phyloP scores from a whole-genome alignment of 2,329 filamentous ascomycete species.

The Drechslera avenae region DNA sequence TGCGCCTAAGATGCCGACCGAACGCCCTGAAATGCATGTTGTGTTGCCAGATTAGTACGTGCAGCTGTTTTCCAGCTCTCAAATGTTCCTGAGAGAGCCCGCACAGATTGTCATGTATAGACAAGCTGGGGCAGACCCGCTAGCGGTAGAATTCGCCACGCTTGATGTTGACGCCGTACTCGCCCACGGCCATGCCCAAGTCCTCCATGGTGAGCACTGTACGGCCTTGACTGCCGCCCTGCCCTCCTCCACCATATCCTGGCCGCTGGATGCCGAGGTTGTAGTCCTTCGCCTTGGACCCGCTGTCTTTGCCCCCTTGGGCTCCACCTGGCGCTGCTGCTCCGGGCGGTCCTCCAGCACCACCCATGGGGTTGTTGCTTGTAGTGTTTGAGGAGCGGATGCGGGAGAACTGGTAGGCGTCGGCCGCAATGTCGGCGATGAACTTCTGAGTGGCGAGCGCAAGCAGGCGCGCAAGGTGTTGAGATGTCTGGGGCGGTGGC shows the following conservation, averaged over 20 bases:
- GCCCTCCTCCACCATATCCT: slow-evolving; percentile 77
- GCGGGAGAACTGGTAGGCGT: slow-evolving; percentile 96
- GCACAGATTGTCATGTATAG: too few species aligned
- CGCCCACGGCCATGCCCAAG: slow-evolving; percentile 93
- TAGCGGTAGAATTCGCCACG: slow-evolving; percentile 94
- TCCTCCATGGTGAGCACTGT: slow-evolving; percentile 99
- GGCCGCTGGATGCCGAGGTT: slow-evolving; percentile 56
- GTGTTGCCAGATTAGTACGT: slow-evolving; percentile 1
- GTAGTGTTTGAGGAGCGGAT: slow-evolving; percentile 93
- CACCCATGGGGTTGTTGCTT: slow-evolving; percentile 89
- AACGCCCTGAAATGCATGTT: slow-evolving; percentile 39
- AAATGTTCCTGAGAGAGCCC: not conserved
- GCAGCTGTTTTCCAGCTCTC: slow-evolving; percentile 4
- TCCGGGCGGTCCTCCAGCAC: slow-evolving; percentile 67
- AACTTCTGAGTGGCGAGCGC: slow-evolving; percentile 99
- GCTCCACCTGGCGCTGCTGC: slow-evolving; percentile 61
- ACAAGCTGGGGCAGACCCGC: not conserved
- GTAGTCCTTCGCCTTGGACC: slow-evolving; percentile 52
- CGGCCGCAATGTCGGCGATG: slow-evolving; percentile 94
- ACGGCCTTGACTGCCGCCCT: slow-evolving; percentile 84
- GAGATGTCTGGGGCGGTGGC: slow-evolving; percentile 87
- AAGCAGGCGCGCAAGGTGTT: slow-evolving; percentile 87
- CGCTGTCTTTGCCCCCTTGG: slow-evolving; percentile 55
- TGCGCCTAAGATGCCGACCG: slow-evolving; percentile 27
- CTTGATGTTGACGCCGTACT: slow-evolving; percentile 98